Base-by-base conservation (phyloP, 148 eudicot species). In the Silene conica region DNA sequence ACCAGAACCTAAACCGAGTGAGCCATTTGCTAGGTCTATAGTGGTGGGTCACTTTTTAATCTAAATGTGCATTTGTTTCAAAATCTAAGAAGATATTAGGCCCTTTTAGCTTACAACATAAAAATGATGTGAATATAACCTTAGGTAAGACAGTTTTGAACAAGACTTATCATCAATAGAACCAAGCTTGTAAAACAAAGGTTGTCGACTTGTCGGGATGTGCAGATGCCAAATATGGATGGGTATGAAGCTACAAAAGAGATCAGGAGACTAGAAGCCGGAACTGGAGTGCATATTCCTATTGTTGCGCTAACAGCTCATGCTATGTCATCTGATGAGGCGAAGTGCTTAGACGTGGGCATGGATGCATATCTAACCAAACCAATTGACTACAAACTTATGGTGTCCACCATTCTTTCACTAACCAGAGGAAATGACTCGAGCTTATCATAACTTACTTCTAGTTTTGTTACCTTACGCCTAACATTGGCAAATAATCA, bases 201-300 rank as follows among this genome's bases (percentile, higher is more conserved):
- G n/a, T n/a, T n/a, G n/a, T n/a, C n/a, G 41, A 28, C 22, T 74
- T 6, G 1, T 60, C 0, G 67, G 73, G 34, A 21, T 48, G 61
- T 77, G n/a, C 89, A 95, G 98, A 95, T 95, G 98, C 98, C 98
- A 19, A 88, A 88, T 84, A 95, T 95, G 98, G 98, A 95, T 77
- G 98, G 98, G 2, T 95, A 95, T 73, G 97, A 95, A 82, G 97
- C 98, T 54, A 95, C 98, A n/a, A 92, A 87, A 77, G 97, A 83
- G 62, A 95, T 95, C 1, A 76, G 97, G 72, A 86, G 82, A 83
- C 73, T 75, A 12, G 98, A 94, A 76, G 3, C 56, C 22, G 90
- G 84, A 67, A 83, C 82, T 4, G 76, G 75, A 4, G 80, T 69
- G 7, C 96, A 92, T 82, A 84, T 92, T 54, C 98, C 98, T 0